Conservation (phyloP, 169 alveolate species). For the Theileria parva region DNA sequence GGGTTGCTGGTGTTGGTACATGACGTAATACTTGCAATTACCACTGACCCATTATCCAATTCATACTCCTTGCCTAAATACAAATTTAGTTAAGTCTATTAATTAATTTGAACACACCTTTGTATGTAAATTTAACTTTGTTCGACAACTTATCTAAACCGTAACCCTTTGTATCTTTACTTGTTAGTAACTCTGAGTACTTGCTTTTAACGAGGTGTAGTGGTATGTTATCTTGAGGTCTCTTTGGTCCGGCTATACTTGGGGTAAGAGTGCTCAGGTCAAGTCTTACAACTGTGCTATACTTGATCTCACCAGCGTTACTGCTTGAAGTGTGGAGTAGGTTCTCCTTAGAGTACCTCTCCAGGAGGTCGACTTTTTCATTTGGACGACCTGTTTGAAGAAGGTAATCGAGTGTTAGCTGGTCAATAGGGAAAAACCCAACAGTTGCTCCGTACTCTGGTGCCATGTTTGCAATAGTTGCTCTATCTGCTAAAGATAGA, state of each 20-base stretch:
- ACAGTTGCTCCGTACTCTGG: slow-evolving; percentile 97
- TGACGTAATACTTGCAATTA: slow-evolving; percentile 93
- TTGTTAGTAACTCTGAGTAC: slow-evolving; percentile 78
- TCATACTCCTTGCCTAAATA: slow-evolving; percentile 59
- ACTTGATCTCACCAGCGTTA: slow-evolving; percentile 61
- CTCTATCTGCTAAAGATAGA: slow-evolving; percentile 90
- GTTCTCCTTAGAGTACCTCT: slow-evolving; percentile 76
- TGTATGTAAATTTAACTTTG: slow-evolving; percentile 38
- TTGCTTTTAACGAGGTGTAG: slow-evolving; percentile 85
- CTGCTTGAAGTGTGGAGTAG: slow-evolving; percentile 56
- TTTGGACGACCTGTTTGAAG: slow-evolving; percentile 87
- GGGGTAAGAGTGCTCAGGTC: slow-evolving; percentile 91
- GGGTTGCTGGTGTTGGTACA: slow-evolving; percentile 98
- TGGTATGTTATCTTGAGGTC: slow-evolving; percentile 94
- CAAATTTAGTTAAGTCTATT: background rate
- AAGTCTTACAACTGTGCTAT: slow-evolving; percentile 76
- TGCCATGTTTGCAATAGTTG: slow-evolving; percentile 96
- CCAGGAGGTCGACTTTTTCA: slow-evolving; percentile 82
- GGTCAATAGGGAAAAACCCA: slow-evolving; percentile 95
- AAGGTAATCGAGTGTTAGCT: slow-evolving; percentile 86
- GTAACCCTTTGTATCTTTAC: slow-evolving; percentile 86
- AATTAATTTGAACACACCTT: slow-evolving; percentile 21
- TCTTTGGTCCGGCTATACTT: slow-evolving; percentile 94
- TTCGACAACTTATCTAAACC: slow-evolving; percentile 53
- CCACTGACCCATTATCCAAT: slow-evolving; percentile 91